Conservation (phyloP, 179 eudicot genomes). For the Silene coronaria region DNA sequence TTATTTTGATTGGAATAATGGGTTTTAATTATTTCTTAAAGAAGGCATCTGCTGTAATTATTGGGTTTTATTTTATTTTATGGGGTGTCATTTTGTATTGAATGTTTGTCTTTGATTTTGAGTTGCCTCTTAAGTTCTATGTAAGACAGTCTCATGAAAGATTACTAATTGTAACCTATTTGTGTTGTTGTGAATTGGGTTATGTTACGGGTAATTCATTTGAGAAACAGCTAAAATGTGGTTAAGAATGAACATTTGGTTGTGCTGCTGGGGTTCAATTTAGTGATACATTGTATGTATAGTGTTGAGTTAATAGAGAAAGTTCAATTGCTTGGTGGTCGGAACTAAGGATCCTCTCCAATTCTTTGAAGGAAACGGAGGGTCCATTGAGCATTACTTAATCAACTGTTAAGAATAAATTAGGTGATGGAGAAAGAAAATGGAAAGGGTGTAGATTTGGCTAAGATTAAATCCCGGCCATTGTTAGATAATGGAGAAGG, state of each 20-base stretch:
- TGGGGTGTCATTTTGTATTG: neutral
- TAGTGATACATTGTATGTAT: neutral
- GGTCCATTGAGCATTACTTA: too few species aligned
- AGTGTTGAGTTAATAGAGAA: neutral
- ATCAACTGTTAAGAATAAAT: too few species aligned
- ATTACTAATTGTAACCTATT: neutral
- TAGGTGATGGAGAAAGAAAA: too few species aligned
- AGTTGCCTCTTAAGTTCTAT: neutral
- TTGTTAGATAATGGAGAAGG: too few species aligned
- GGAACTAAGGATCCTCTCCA: too few species aligned
- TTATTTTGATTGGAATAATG: slow-evolving; percentile 9
- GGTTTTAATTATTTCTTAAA: slow-evolving; percentile 8
- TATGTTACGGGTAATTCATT: neutral
- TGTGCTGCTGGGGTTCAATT: neutral
- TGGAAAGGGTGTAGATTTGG: too few species aligned
- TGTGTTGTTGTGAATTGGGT: neutral
- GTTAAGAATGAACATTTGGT: neutral
- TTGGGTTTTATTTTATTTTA: neutral
- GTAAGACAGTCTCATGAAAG: slow-evolving; percentile 2
- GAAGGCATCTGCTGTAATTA: neutral
- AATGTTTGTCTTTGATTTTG: neutral
- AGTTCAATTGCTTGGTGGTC: neutral
- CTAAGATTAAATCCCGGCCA: too few species aligned
- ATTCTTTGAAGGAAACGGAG: too few species aligned
- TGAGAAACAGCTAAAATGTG: slow-evolving; percentile 7